Base-by-base conservation (phyloP, 441 rosid species). In the Sinapis alba region DNA sequence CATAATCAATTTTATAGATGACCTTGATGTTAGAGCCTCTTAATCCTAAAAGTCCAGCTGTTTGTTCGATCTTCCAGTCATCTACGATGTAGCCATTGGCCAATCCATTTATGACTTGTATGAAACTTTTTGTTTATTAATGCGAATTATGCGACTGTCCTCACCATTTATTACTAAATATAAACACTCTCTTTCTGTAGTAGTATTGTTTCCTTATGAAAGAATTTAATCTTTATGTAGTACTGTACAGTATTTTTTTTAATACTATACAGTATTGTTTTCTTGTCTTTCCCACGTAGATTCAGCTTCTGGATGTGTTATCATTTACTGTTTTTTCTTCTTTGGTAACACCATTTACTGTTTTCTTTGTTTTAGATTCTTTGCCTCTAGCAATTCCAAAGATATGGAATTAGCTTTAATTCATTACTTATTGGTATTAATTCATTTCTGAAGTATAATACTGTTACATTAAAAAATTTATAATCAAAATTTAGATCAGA, bases 41-140 rank as follows among this genome's bases (percentile, higher is more conserved):
- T 26, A 3, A 65, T 62, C 38, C 38, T n/a, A 41, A 62, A 58
- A 65, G 27, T 58, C 76, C 72, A 77, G 80, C 76, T 71, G 76
- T 65, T 58, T 65, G 26, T 57, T 76, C 21, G 23, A 74, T 74
- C 58, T 75, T 53, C 72, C 43, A 67, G 73, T 32, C 8, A 60
- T 67, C 23, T 23, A 47, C 32, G 73, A 68, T 68, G 78, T 50
- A 68, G 26, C 69, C 65, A 69, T 75, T 75, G 51, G 27, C 70
- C 79, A 76, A 69, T 62, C 38, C 50, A 62, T 69, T 76, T 62
- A 53, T 69, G 67, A 57, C 58, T 18, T 45, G 43, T 21, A 11
- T 59, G 65, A 51, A 67, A 51, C 18, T 54, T 62, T 51, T 54
- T 20, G 19, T 8, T 43, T 32, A 56, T 70, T 64, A 70, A 70